These are phyloP conservation scores for Blepharisma japonicum DNA, from an alignment of 73 alveolate species.

Conservation along the genomic window DNA sequence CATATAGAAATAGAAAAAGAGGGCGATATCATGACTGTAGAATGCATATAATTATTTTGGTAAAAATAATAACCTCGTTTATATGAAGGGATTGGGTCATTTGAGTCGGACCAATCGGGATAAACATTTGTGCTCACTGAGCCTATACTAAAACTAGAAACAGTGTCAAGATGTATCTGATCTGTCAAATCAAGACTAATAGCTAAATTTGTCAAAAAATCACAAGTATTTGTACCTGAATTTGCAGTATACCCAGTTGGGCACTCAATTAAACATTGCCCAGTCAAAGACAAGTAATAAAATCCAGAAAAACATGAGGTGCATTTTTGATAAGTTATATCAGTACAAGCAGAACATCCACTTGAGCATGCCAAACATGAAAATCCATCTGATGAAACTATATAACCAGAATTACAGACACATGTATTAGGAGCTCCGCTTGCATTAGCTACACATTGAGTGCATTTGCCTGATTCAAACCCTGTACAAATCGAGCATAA, in stretches of 20 bases:
- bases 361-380: neutral
- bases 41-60: too few species aligned
- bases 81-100: slow-evolving; percentile 17
- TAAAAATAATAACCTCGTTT: neutral
- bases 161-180: neutral
- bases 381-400: too few species aligned
- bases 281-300: neutral
- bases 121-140: neutral
- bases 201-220: neutral
- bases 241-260: slow-evolving; percentile 17
- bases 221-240: neutral
- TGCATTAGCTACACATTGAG: slow-evolving; percentile 24
- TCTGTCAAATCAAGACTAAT: neutral
- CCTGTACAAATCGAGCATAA: neutral
- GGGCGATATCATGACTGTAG: neutral
- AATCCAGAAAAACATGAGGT: neutral
- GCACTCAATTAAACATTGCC: neutral
- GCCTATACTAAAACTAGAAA: neutral
- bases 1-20: neutral
- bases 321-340: neutral
- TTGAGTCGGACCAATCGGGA: neutral
- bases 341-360: neutral
- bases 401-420: neutral
- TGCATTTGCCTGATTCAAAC: neutral
- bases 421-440: neutral